phyloP scores from a whole-genome alignment of 805 yeast species.

The Blastobotrys peoriensis region DNA sequence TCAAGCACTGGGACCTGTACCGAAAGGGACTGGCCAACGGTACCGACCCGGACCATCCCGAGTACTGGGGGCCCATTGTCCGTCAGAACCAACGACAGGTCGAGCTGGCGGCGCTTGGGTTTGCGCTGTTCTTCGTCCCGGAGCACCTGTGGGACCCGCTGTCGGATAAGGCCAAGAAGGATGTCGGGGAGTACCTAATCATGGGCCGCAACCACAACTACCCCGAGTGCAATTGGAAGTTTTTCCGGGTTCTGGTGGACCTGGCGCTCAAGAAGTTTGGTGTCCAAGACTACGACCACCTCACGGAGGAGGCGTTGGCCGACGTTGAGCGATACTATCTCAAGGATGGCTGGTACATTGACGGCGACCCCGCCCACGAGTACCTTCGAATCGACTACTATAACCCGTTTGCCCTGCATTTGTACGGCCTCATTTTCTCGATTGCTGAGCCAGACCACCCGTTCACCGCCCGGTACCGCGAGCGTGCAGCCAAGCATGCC shows the following conservation, averaged over 20 bases:
- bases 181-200: conserved; percentile 20
- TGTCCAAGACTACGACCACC: conserved; percentile 11
- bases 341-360: conserved; percentile 31
- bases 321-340: conserved; percentile 24
- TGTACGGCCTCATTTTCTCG: conserved; percentile 26
- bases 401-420: conserved; percentile 31
- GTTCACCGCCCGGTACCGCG: not conserved
- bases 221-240: conserved; percentile 27
- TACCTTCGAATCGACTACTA: conserved; percentile 26
- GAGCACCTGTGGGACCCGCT: conserved; percentile 29
- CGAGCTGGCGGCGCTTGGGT: conserved; percentile 30
- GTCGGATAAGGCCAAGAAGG: conserved; percentile 16
- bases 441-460: conserved; percentile 16
- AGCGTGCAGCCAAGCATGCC: conserved; percentile 22
- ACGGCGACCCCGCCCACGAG: conserved; percentile 20
- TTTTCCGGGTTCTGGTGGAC: conserved; percentile 28
- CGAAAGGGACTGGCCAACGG: conserved; percentile 27
- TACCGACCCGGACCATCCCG: conserved; percentile 25
- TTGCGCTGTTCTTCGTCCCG: conserved; percentile 23
- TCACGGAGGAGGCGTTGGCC: conserved; percentile 19
- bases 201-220: conserved; percentile 19
- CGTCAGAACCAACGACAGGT: conserved; percentile 23
- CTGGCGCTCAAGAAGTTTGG: conserved; percentile 26
- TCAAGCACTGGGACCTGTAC: conserved; percentile 25
- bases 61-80: conserved; percentile 28